Base-by-base conservation (phyloP, 306 rosid species). In the Trifolium pratense region DNA sequence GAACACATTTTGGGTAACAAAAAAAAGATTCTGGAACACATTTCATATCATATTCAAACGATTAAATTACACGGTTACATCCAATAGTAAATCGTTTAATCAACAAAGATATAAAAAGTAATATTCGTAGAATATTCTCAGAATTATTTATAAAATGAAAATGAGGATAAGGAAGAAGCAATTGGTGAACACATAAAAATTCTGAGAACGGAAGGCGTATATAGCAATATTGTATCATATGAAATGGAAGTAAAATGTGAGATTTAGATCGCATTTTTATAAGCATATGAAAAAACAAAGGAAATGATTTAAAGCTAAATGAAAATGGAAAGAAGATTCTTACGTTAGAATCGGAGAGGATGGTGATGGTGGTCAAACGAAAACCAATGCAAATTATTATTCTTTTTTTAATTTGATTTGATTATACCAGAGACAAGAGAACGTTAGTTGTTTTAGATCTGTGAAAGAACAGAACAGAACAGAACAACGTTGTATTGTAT, bases 51-150 rank as follows among this genome's bases (percentile, higher is more conserved):
- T 66, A 3, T 55, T 45, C 39, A 34, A 63, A 59, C 34, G 49
- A 4, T 39, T 31, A 37, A 51, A 74, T 21, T 34, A 17, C 57
- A 57, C n/a, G 6, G 15, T 39, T 67, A 39, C 13, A 29, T 56
- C 66, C 25, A 65, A 45, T 10, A 13, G 9, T 25, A 48, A 25
- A 71, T 29, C 0, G 21, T 58, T 59, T 5, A 26, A 73, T 61
- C 61, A 64, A 52, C 12, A 46, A 64, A 16, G 31, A 21, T 1
- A 31, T n/a, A 23, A 8, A 18, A 42, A 51, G 42, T 32, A 69
- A 69, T 69, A 69, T 32, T 69, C 62, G 5, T 3, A 18, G 74
- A 69, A 69, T 17, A 51, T 69, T 69, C 60, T 9, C 3, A 29
- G n/a, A 40, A 65, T 42, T 26, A 53, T 51, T 51, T 8, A 61